phyloP scores from a whole-genome alignment of 805 yeast species.

The baker's yeast (Saccharomyces cerevisiae) region DNA sequence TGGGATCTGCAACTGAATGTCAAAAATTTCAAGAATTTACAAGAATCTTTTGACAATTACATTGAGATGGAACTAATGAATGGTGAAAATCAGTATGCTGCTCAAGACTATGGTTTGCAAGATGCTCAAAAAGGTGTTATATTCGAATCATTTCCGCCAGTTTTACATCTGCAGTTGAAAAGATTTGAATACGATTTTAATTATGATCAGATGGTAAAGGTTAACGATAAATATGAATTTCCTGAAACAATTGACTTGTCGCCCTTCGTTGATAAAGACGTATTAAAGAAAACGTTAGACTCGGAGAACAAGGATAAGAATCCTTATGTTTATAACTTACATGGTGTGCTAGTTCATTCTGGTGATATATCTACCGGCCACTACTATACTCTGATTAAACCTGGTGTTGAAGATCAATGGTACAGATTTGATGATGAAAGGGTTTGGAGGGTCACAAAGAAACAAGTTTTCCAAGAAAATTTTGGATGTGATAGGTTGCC shows the following conservation, averaged over 20 bases:
- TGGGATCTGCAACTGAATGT: conserved; percentile 98
- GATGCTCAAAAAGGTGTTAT: conserved; percentile 96
- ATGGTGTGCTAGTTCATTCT: conserved; percentile 91
- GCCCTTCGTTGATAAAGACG: conserved; percentile 61
- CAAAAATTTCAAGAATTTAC: conserved; percentile 63
- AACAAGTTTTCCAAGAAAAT: conserved; percentile 85
- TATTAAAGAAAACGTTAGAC: conserved; percentile 20
- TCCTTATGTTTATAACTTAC: conserved; percentile 55
- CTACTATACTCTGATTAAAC: conserved; percentile 89
- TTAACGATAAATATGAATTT: conserved; percentile 86
- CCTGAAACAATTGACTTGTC: conserved; percentile 74
- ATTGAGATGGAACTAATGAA: conserved; percentile 80
- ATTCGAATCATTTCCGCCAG: conserved; percentile 84
- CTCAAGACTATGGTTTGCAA: conserved; percentile 82
- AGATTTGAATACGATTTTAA: conserved; percentile 91
- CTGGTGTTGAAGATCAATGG: conserved; percentile 66
- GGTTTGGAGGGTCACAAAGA: conserved; percentile 77
- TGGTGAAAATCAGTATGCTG: conserved; percentile 94
- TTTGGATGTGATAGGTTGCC: conserved; percentile 69
- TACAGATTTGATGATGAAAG: conserved; percentile 90
- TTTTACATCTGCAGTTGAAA: conserved; percentile 84
- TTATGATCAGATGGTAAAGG: conserved; percentile 79
- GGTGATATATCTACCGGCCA: conserved; percentile 97
- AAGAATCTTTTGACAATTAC: conserved; percentile 75
- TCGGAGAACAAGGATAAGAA: conserved; percentile 2